Base-by-base conservation (phyloP, 1,284 basidiomycete species). In the Sphaerobolus stellatus region DNA sequence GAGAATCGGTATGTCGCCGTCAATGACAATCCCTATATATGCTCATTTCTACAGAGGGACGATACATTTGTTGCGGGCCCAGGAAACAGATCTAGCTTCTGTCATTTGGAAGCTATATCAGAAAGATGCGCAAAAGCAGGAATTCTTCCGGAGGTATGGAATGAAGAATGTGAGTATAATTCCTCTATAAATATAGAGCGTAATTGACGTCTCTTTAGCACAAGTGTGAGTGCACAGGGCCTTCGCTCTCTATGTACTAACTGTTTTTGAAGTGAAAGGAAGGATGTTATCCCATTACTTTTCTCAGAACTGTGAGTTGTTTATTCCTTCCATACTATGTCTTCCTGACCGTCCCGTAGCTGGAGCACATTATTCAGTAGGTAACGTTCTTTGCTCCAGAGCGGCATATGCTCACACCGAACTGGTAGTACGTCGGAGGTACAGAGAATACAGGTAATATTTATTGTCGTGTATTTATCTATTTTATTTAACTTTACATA, bases 211-310 rank as follows among this genome's bases (percentile, higher is more conserved):
- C 47, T 7, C 49, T 34, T 14, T 34, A 48, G 54, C 27, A 52
- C 34, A 43, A 43, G 6, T 27, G 11, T 4, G 4, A 24, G 41
- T 43, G 4, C 41, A 14, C 18, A 8, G 28, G 22, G 22, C n/a
- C 13, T 43, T 43, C 22, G 28, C 41, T 24, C 41, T 18, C 11
- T 11, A 36, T 36, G 33, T 36, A 38, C 40, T 14, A 46, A 54
- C 31, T 60, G 29, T 46, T 58, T 58, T 22, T 50, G 18, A 48
- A 90, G 87, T 81, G 62, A 80, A 86, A 48, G 88, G 88, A 5
- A 69, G 75, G 3, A 68, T 90, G 16, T 70, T 90, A 45, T 85
- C 88, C 5, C 86, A 88, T 62, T 91, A 91, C 64, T 91, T 90
- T 62, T 90, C 88, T 11, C 88, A 91, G 59, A 91, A 91, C 58